A percentile compares a stretch with the other conserved stretches of the same genome.
Evolutionary conservation across 148 eudicot genomes (phyloP).

Genomic region (Heliamphora exappendiculata): DNA sequence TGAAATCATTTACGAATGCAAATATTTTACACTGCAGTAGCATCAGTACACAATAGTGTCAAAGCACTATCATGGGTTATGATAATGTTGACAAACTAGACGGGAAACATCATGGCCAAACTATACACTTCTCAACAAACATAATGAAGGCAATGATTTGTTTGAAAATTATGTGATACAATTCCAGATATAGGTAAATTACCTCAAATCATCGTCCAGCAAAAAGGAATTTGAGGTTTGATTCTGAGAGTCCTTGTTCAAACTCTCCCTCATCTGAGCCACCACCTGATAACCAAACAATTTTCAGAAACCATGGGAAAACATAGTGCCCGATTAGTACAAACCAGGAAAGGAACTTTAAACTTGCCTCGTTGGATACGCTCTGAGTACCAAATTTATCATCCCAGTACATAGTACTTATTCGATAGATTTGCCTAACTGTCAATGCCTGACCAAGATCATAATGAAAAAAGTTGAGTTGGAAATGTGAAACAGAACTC

Average conservation of each 20-base stretch:
- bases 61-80: background rate
- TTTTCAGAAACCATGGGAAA: conserved; percentile 5
- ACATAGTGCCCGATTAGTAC: background rate
- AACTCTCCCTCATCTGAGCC: conserved; percentile 87
- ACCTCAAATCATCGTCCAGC: conserved; percentile 97
- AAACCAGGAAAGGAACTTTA: background rate
- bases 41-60: background rate
- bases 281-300: conserved; percentile 59
- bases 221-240: conserved; percentile 85
- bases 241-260: conserved; percentile 85
- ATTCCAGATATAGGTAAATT: conserved; percentile 4
- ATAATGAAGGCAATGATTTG: background rate
- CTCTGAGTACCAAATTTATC: conserved; percentile 98
- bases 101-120: background rate
- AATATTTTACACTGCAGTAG: background rate
- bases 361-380: conserved; percentile 88
- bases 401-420: conserved; percentile 99
- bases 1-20: background rate
- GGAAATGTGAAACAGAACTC: background rate
- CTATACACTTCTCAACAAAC: background rate
- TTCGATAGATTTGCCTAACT: conserved; percentile 89
- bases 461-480: background rate
- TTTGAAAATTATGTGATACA: background rate
- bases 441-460: conserved; percentile 64
- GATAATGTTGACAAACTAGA: background rate